phyloP scores from a whole-genome alignment of 176 grass and related monocot species.

The Alloteropsis semialata region DNA sequence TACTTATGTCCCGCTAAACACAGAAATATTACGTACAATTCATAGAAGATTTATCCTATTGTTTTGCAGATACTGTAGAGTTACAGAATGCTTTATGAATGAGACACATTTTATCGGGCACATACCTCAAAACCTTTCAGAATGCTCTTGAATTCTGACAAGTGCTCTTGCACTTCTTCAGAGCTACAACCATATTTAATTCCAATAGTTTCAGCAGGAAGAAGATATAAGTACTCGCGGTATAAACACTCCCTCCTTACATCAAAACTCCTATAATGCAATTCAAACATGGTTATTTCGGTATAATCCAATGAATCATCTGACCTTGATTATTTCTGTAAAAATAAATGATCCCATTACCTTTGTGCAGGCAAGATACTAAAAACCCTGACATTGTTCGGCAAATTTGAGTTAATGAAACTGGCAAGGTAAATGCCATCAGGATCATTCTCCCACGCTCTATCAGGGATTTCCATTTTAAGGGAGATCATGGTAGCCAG shows the following conservation, averaged over 20 bases:
- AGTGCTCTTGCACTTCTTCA: slow-evolving; percentile 61
- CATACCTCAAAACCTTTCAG: slow-evolving; percentile 77
- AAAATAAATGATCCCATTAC: slow-evolving; percentile 16
- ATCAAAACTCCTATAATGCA: slow-evolving; percentile 72
- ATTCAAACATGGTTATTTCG: not conserved
- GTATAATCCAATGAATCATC: not conserved
- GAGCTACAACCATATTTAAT: slow-evolving; percentile 58
- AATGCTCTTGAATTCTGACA: slow-evolving; percentile 69
- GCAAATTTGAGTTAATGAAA: slow-evolving; percentile 90
- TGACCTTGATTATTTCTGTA: not conserved
- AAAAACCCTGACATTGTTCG: slow-evolving; percentile 74
- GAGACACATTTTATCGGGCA: not conserved
- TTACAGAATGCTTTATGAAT: not conserved
- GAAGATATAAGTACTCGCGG: slow-evolving; percentile 76
- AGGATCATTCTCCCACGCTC: slow-evolving; percentile 72
- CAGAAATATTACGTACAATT: not conserved
- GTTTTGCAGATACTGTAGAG: slow-evolving; percentile 4
- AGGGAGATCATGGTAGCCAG: slow-evolving; percentile 84
- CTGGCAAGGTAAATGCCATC: slow-evolving; percentile 71
- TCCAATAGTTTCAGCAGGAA: slow-evolving; percentile 93
- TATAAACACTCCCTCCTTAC: slow-evolving; percentile 84
- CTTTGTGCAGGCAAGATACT: slow-evolving; percentile 86
- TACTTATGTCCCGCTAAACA: not conserved
- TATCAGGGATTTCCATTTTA: slow-evolving; percentile 96
- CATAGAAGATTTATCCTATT: not conserved